Base-by-base conservation (phyloP, 2,329 filamentous ascomycete genomes). In the Fusarium nematophilum region DNA sequence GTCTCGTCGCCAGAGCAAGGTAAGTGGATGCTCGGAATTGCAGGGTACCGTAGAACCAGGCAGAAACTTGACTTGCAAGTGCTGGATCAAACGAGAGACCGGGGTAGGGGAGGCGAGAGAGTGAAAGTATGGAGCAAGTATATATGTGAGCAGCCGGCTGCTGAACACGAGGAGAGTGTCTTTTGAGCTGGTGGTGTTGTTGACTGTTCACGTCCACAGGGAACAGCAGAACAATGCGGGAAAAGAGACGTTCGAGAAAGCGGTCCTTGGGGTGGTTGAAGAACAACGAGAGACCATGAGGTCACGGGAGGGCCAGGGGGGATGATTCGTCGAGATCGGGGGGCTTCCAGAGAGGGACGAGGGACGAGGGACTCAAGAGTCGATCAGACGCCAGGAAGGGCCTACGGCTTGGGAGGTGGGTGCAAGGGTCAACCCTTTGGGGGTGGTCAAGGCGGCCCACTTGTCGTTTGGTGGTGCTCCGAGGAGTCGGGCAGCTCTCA, bases 71-170 rank as follows among this genome's bases (percentile, higher is more conserved):
- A 61, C 55, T 64, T 61, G 65, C 54, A 67, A 56, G 58, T 61
- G 48, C 61, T 56, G 51, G 59, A 58, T 64, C 65, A 58, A 69
- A 60, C 53, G 64, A 68, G 50, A 59, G 66, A 62, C 64, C 64
- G 51, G 57, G 54, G 57, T 59, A 49, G 62, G 47, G 39, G 40
- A 52, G 46, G 50, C 45, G 38, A 37, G 46, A 57, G 47, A 57
- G 56, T 10, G 29, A 27, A 39, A 34, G 21, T 21, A 21, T 21
- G 44, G 47, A n/a, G n/a, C n/a, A 25, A 53, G 25, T 56, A 53
- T 69, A 66, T 65, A 59, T 53, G 66, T 68, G 66, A 59, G 67
- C 67, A 69, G 65, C 67, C 67, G 63, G 67, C 66, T 69, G 65
- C 66, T 69, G 67, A 69, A 62, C 67, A 68, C 67, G 54, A 68